Evolutionary conservation across 768 basidiomycete genomes (phyloP), one percentile per base, ranked within the genome.

Genomic region (Aureoboletus auriporus): DNA sequence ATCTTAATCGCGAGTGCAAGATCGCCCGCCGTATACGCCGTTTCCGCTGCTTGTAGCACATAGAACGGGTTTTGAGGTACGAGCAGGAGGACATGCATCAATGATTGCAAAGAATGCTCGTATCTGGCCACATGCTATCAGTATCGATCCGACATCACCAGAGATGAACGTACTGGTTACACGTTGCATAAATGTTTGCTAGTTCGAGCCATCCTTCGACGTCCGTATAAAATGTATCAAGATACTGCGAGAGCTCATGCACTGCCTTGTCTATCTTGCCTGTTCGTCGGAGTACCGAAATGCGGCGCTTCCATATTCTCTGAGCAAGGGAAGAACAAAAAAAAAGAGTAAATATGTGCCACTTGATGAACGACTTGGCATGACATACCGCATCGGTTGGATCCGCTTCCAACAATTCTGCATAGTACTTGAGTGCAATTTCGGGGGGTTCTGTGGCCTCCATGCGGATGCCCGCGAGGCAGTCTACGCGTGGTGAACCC

Each of bases 171-270:
- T 53, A 93, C 89, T 87, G 84, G 55, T 82, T 80, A 56, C 84
- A 83, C 10, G 79, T 74, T 5, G 82, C 72, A 56, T 95, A 91
- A 5, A 90, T 78, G 58, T 89, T 85, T 0, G 89, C 83, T 20
- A 96, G 79, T 63, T 93, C 86, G 14, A 89, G 68, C 93, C 93
- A 95, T 10, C 80, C 91, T 55, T 93, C 90, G 12, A 85, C 72
- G 54, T 96, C 93, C 17, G 82, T 82, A 63, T 95, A 96, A 62
- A 92, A 87, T 0, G 86, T 90, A 58, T 96, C 93, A 16, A 93
- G 76, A 56, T 85, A 83, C 37, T 75, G 71, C 12, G 79, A 78
- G 4, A 95, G 75, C 59, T 92, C 82, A 9, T 82, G 76, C 2
- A 87, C 81, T 0, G 88, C 84, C 42, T 74, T 75, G 43, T 90